A percentile compares a stretch with the other conserved stretches of the same genome.
Conservation (phyloP, 108 stramenopile genomes). For the Nitzschia palea region DNA sequence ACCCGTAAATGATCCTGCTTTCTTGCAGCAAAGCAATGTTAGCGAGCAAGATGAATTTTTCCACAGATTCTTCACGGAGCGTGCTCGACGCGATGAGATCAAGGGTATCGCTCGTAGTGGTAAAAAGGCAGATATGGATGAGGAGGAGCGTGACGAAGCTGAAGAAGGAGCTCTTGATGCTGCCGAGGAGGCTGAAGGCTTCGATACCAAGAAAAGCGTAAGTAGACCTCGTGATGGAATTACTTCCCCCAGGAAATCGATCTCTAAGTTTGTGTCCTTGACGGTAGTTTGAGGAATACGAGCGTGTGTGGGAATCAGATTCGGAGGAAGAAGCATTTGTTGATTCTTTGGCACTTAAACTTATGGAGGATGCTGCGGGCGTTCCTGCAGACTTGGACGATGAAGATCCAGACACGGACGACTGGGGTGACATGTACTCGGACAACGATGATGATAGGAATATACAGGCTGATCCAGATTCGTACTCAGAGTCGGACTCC, state of each 20-base stretch:
- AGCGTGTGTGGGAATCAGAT: slow-evolving; percentile 66
- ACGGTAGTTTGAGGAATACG: slow-evolving; percentile 39
- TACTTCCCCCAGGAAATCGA: not conserved
- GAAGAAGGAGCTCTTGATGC: slow-evolving; percentile 53
- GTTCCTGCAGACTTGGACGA: slow-evolving; percentile 82
- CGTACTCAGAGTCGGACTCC: slow-evolving; percentile 5
- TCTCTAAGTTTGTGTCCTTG: not conserved
- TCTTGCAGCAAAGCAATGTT: slow-evolving; percentile 47
- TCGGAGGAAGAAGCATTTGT: slow-evolving; percentile 90
- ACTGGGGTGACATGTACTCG: slow-evolving; percentile 76
- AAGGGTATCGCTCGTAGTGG: slow-evolving; percentile 63
- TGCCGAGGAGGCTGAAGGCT: slow-evolving; percentile 45
- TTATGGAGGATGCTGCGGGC: slow-evolving; percentile 70
- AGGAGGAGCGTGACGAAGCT: slow-evolving; percentile 53
- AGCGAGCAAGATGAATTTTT: slow-evolving; percentile 90
- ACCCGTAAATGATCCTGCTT: slow-evolving; percentile 84
- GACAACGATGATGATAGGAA: slow-evolving; percentile 54
- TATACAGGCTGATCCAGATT: slow-evolving; percentile 21
- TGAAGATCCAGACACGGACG: slow-evolving; percentile 93
- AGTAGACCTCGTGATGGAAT: not conserved
- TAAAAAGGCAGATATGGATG: slow-evolving; percentile 42
- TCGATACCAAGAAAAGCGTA: slow-evolving; percentile 25
- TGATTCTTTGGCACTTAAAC: slow-evolving; percentile 80
- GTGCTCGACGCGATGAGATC: slow-evolving; percentile 78
- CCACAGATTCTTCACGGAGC: slow-evolving; percentile 88